Evolutionary conservation across 1,139 yeast genomes (phyloP), one percentile per base, ranked within the genome.

Genomic region (Trichomonascaceae sp.): DNA sequence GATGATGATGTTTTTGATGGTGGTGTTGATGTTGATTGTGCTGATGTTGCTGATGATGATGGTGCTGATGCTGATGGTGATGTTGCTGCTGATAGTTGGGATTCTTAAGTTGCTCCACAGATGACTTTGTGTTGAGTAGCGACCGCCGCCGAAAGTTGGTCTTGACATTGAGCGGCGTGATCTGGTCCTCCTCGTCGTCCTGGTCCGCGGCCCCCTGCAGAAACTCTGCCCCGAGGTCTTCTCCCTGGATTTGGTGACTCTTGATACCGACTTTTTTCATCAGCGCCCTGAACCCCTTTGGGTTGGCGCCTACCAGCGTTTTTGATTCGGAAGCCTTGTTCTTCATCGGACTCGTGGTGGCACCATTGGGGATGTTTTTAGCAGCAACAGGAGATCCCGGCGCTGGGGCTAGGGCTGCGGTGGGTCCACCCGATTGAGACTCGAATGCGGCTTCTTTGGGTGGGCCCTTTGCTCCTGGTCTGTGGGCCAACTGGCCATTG

Each of bases 41-140:
- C n/a, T n/a, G n/a, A n/a, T n/a, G n/a, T n/a, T n/a, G n/a, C n/a
- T n/a, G n/a, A n/a, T n/a, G n/a, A n/a, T n/a, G n/a, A n/a, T n/a
- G n/a, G n/a, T n/a, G n/a, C n/a, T n/a, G n/a, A n/a, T n/a, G n/a
- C n/a, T n/a, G n/a, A n/a, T n/a, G n/a, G n/a, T n/a, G n/a, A n/a
- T n/a, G n/a, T n/a, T n/a, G n/a, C n/a, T n/a, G n/a, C n/a, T n/a
- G n/a, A n/a, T n/a, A n/a, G n/a, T n/a, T n/a, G n/a, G n/a, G n/a
- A n/a, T n/a, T 30, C 34, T 37, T 34, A 17, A 38, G 37, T 32
- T 45, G 46, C 32, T 52, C 57, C 16, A 50, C 47, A 1, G 57
- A 51, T 5, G 53, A 47, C 35, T 49, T 51, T 16, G 55, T 43
- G 17, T 44, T 43, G 15, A 51, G 30, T n/a, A 50, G 37, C 13